A percentile compares a stretch with the other conserved stretches of the same genome.
Conservation (phyloP, 768 basidiomycete species). For the Leccinum rimulosum region DNA sequence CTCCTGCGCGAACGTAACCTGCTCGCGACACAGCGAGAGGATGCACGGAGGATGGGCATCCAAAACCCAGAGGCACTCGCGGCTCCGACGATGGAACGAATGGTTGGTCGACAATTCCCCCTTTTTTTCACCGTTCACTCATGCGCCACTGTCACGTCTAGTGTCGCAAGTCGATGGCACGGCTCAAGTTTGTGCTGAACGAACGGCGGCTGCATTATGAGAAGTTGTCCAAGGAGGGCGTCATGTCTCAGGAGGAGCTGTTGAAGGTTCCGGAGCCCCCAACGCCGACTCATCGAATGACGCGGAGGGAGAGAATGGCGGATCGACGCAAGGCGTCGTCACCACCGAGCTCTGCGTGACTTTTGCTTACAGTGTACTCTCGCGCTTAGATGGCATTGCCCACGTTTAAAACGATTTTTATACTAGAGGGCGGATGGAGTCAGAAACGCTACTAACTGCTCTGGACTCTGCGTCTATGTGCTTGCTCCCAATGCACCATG, state of each 20-base stretch:
- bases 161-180: constrained; percentile 96
- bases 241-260: constrained; percentile 18
- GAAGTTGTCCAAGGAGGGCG: constrained; percentile 23
- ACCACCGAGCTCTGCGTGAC: constrained; percentile 5
- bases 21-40: constrained; percentile 83
- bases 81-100: constrained; percentile 36
- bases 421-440: not conserved
- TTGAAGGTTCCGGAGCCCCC: constrained; percentile 14
- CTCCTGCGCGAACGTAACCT: constrained; percentile 86
- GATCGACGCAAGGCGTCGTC: constrained; percentile 14
- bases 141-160: constrained; percentile 30
- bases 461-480: constrained; percentile 15
- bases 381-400: constrained; percentile 8
- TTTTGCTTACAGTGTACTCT: not conserved
- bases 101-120: constrained; percentile 30
- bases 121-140: not conserved
- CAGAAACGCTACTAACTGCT: constrained; percentile 10
- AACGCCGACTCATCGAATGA: constrained; percentile 15
- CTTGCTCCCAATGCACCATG: constrained; percentile 65
- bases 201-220: constrained; percentile 86
- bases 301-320: constrained; percentile 18
- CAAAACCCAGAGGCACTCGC: constrained; percentile 26
- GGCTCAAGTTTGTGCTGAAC: constrained; percentile 89
- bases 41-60: constrained; percentile 62
- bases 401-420: constrained; percentile 5